A percentile compares a stretch with the other conserved stretches of the same genome.
These are phyloP conservation scores for Fusarium sp. DNA, from an alignment of 2,329 filamentous ascomycete genomes.

Conservation along the genomic window DNA sequence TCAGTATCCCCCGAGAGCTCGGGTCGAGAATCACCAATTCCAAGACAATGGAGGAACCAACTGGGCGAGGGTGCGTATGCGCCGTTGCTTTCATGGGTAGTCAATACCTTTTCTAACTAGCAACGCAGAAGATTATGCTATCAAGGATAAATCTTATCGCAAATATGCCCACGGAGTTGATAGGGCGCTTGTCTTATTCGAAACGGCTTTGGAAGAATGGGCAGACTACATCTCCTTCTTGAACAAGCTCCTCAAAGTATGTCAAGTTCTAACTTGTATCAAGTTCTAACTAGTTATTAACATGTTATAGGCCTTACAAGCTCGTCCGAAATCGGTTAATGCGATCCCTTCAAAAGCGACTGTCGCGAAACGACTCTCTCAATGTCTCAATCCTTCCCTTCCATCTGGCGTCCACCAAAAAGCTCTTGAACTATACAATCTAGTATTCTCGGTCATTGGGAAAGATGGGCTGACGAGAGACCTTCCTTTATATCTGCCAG, in stretches of 20 bases:
- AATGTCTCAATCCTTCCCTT: constrained; percentile 92
- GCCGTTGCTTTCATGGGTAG: not conserved
- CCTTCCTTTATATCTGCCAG: constrained; percentile 88
- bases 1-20: constrained; percentile 85
- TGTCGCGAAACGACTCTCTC: constrained; percentile 90
- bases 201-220: constrained; percentile 96
- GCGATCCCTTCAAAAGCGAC: constrained; percentile 84
- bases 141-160: constrained; percentile 78
- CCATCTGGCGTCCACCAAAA: constrained; percentile 99
- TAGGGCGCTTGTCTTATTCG: constrained; percentile 87
- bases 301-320: constrained; percentile 80
- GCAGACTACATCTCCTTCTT: constrained; percentile 99
- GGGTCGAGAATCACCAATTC: constrained; percentile 80
- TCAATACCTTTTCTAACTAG: constrained; percentile 18
- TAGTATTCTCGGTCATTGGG: constrained; percentile 88
- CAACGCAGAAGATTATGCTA: constrained; percentile 64
- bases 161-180: constrained; percentile 92
- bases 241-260: constrained; percentile 87
- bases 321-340: constrained; percentile 77
- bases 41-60: constrained; percentile 81
- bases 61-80: constrained; percentile 76
- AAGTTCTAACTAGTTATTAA: constrained; percentile 1
- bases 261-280: constrained; percentile 5
- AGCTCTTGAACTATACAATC: constrained; percentile 90
- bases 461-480: constrained; percentile 84